Base-by-base conservation (phyloP, 805 yeast species). In the Danielozyma ontarioensis region DNA sequence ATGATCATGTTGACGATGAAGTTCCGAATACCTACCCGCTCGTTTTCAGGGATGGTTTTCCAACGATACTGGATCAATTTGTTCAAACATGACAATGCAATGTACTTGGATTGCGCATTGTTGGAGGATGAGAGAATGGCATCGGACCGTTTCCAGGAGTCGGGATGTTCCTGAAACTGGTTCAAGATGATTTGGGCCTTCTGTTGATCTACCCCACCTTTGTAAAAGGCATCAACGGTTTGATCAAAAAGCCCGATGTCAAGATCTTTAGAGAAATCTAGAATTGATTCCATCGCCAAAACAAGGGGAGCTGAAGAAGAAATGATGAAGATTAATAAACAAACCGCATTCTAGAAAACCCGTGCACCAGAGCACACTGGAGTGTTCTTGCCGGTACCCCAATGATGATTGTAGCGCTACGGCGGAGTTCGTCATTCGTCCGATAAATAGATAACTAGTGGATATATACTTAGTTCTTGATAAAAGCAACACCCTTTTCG, bases 81-180 rank as follows among this genome's bases (percentile, higher is more conserved):
- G 62, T 93, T 96, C 50, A 93, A 68, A 40, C 93, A 84, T 16
- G 94, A 79, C 37, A 93, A 69, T 6, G 96, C 98, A 57, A 93
- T 83, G 59, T 83, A 90, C 62, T 93, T 93, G 21, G 95, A 74
- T 60, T 93, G 96, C 25, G 96, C 71, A 55, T 88, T 83, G 31
- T 68, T 64, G 3, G 95, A 79, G 41, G 67, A 70, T 45, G 89
- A 88, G 44, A 93, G 70, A 39, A 93, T 89, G 57, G 83, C 78
- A 51, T 90, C 97, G 22, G 95, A 93, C 36, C 83, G 76, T 45
- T 83, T 86, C 99, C 99, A 93, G 17, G 97, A 82, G 48, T 90
- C 96, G 3, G 93, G 94, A 57, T 88, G 83, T 41, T 87, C 95
- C 60, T 93, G 96, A 57, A 93, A 89, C 60, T 78, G 76, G 15